Evolutionary conservation across 176 grass and related monocot species (phyloP), one percentile per base, ranked within the genome.

Genomic region (Secale cereale): DNA sequence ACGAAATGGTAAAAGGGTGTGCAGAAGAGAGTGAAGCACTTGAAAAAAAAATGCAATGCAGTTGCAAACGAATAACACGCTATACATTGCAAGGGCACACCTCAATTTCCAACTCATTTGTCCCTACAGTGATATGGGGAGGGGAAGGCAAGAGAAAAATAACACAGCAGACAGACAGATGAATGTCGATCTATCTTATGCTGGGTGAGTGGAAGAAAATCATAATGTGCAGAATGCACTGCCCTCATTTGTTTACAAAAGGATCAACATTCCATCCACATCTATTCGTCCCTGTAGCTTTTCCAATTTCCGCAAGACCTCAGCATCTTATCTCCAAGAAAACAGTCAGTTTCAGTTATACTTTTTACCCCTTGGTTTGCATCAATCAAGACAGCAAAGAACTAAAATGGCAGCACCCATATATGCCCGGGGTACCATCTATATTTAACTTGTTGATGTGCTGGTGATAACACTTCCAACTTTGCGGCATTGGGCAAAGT

Each of bases 231-330:
- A 46, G 37, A 76, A 75, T 64, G 19, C 46, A 45, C 19, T 1
- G 7, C 25, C 7, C 35, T 23, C 36, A 19, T 64, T 13, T 60
- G 8, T 75, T 52, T 31, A 82, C 23, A 62, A 45, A 3, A 5
- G 0, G 50, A 80, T 80, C 28, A 23, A 30, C 10, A 29, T 10
- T 70, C 14, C 64, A 45, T 71, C 14, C 43, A 54, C 65, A 57
- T 66, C 22, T 82, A 28, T n/a, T n/a, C n/a, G n/a, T n/a, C n/a
- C n/a, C n/a, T 26, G 22, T 56, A 76, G 40, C 72, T 61, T 88
- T 60, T 35, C 27, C 26, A 29, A 1, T 13, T 71, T 27, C n/a
- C 25, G 39, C 14, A 74, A 46, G 15, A 13, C 10, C 50, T 29
- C 57, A 35, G 12, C 57, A 65, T 84, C 54, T 65, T 54, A 20